Base-by-base conservation (phyloP, 1,284 basidiomycete species). In the Naganishia sp. region DNA sequence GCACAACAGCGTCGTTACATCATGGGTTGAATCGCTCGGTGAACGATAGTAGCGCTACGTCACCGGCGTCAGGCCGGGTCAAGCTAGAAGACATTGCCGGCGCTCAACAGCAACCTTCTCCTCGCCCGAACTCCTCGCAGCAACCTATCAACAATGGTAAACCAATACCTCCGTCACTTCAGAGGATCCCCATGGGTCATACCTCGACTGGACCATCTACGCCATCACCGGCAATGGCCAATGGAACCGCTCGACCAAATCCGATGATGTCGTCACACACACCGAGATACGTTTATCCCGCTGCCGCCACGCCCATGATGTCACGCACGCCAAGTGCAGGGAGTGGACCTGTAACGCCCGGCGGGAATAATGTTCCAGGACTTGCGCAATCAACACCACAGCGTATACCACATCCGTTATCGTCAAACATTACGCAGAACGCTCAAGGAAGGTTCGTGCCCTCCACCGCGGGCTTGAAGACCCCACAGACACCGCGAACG, bases 291-390 rank as follows among this genome's bases (percentile, higher is more conserved):
- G 58, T 61, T 9, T 61, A 61, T 39, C 58, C 58, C 10, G 58
- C 58, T 25, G 58, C 58, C 42, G 58, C 58, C 23, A 61, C 49
- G 39, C 58, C 58, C 17, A 41, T 61, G 32, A 50, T 61, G 47
- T 61, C 58, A 25, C 47, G 58, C 15, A 61, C 58, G 41, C 58
- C 58, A 18, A 61, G 58, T 28, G 58, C 58, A 18, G 58, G 58
- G 15, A 49, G 45, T 23, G 58, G 58, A n/a, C 10, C 25, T 21
- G 18, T 46, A 9, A 46, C 45, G 10, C 47, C 58, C 1, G 23
- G 10, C 7, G 41, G 32, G 21, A 35, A 23, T n/a, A 23, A 41
- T 50, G 42, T 46, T 17, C 25, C 58, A n/a, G 17, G 28, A 10
- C 45, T 58, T n/a, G 18, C 43, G 7, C 46, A 49, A n/a, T 41